A percentile compares a stretch with the other conserved stretches of the same genome.
Conservation (phyloP, 2,329 filamentous ascomycete genomes). For the Lachnellula occidentalis region DNA sequence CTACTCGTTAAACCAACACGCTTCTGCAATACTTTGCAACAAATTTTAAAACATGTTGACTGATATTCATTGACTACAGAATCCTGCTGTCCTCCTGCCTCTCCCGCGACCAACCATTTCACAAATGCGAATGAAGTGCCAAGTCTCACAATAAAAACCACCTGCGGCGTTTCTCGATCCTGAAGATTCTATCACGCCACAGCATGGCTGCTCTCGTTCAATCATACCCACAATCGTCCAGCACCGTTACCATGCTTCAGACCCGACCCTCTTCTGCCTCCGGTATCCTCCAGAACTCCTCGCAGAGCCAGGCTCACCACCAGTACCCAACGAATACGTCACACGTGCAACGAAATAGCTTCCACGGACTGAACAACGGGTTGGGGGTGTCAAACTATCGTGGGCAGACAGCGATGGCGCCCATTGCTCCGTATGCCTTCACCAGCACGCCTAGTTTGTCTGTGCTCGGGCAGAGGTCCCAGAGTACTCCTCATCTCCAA, state of each 20-base stretch:
- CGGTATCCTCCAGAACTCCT: constrained; percentile 38
- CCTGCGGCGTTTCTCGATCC: constrained; percentile 20
- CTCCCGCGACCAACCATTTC: constrained; percentile 3
- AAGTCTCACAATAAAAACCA: constrained; percentile 15
- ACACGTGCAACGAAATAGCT: constrained; percentile 44
- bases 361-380: constrained; percentile 46
- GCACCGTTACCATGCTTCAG: constrained; percentile 70
- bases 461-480: constrained; percentile 33
- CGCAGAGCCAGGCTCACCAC: constrained; percentile 33
- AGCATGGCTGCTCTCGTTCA: constrained; percentile 83
- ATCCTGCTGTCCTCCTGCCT: neutral
- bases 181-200: constrained; percentile 25
- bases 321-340: constrained; percentile 42
- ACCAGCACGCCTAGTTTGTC: constrained; percentile 63
- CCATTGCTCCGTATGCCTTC: constrained; percentile 74
- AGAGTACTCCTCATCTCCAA: constrained; percentile 43
- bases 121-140: constrained; percentile 17
- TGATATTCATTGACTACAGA: constrained; percentile 13
- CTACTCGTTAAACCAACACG: constrained; percentile 9
- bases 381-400: constrained; percentile 46
- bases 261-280: constrained; percentile 62
- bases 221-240: constrained; percentile 70
- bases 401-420: constrained; percentile 43
- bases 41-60: neutral
- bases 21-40: constrained; percentile 12